These are phyloP conservation scores for Cladosporium halotolerans DNA, from an alignment of 2,329 filamentous ascomycete species.

Conservation along the genomic window DNA sequence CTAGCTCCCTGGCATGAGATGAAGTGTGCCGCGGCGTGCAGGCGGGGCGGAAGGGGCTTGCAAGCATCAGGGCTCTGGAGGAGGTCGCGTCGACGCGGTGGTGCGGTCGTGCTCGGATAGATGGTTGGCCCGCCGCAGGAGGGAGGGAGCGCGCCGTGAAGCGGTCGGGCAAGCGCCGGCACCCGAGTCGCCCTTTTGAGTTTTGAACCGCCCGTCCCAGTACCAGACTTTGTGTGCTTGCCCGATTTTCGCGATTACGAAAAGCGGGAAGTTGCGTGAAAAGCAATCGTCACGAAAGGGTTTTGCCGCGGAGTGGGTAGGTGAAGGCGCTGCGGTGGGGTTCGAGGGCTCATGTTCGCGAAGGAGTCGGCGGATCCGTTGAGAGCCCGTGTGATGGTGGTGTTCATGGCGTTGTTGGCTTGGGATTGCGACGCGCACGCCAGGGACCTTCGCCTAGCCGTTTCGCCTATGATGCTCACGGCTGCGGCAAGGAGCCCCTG, in stretches of 20 bases:
- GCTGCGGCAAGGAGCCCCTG: slow-evolving; percentile 10
- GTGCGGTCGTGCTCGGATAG: slow-evolving; percentile 1
- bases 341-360: slow-evolving; percentile 3
- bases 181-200: slow-evolving; percentile 10
- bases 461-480: slow-evolving; percentile 1
- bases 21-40: not conserved
- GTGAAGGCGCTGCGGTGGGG: not conserved
- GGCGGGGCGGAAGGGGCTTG: not conserved
- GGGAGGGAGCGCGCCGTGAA: slow-evolving; percentile 8
- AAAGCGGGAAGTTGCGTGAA: too few relatives aligned
- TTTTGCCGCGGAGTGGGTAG: slow-evolving; percentile 1
- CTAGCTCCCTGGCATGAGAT: too few relatives aligned
- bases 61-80: slow-evolving; percentile 6
- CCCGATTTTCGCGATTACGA: too few relatives aligned
- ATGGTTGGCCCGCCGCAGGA: too few relatives aligned
- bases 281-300: not conserved
- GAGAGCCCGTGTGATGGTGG: not conserved
- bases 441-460: slow-evolving; percentile 1
- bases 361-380: not conserved
- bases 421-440: slow-evolving; percentile 1
- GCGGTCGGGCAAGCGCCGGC: slow-evolving; percentile 8
- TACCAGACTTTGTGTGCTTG: slow-evolving; percentile 6
- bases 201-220: slow-evolving; percentile 1
- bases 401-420: not conserved
- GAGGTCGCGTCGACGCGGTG: not conserved